Evolutionary conservation across 371 early-diverging fungal genomes (phyloP).

Genomic region (Cokeromyces recurvatus): DNA sequence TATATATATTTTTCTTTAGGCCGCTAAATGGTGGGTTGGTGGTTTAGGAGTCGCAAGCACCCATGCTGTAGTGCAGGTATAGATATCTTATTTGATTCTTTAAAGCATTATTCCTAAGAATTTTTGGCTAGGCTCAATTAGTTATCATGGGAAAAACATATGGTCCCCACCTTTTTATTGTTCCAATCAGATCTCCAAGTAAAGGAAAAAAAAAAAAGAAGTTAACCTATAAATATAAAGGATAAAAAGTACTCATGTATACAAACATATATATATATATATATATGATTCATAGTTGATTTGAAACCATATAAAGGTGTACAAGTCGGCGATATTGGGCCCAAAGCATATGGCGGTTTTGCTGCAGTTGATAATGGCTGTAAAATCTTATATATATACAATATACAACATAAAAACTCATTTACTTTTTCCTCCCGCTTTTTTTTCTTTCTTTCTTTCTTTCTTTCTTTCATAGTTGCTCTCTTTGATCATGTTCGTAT

Average conservation of each 20-base stretch:
- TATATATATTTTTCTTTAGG: conserved; percentile 16
- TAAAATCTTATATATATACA: conserved; percentile 22
- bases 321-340: conserved; percentile 85
- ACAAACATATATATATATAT: too few species aligned
- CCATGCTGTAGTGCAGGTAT: conserved; percentile 72
- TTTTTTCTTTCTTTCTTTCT: neutral
- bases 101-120: too few species aligned
- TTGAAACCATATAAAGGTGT: conserved; percentile 73
- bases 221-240: too few species aligned
- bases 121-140: conserved; percentile 73
- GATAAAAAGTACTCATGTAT: too few species aligned
- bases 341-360: conserved; percentile 71
- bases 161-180: conserved; percentile 84
- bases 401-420: too few species aligned
- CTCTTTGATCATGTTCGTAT: conserved; percentile 68
- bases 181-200: conserved; percentile 72
- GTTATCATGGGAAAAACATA: conserved; percentile 66
- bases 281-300: too few species aligned
- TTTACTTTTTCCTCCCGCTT: too few species aligned
- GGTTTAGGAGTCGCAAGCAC: conserved; percentile 63
- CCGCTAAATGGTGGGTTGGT: conserved; percentile 92
- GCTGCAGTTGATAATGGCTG: conserved; percentile 81
- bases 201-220: conserved; percentile 1
- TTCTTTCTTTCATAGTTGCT: conserved; percentile 32
- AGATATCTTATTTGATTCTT: too few species aligned